Base-by-base conservation (phyloP, 768 basidiomycete species). In the Podaxis sp. region DNA sequence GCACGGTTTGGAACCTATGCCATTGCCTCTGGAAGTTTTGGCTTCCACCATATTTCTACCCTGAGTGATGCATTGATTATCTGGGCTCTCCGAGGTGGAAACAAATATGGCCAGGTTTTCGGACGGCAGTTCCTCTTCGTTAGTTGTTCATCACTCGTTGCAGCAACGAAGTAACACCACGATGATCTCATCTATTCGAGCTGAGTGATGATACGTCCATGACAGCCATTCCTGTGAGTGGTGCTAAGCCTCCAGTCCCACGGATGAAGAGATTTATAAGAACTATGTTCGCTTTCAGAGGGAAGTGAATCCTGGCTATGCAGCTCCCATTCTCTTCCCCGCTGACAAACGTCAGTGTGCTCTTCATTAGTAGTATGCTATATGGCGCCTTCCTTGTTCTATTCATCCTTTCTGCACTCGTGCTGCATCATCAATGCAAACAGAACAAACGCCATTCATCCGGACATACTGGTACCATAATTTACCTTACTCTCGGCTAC, bases 401-500 rank as follows among this genome's bases (percentile, higher is more conserved):
- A 26, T 60, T 60, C 49, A 28, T 51, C 7, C 58, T 51, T 11
- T 60, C 58, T 4, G 10, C 33, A 13, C 49, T 60, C 30, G 36
- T 60, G 2, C 49, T 60, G 17, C 58, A 60, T 11, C 49, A 40
- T 12, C 58, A 60, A 52, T 20, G 36, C 17, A 38, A 38, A 15
- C 20, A 38, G 5, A 40, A 24, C 38, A 40, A 38, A 22, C 5
- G 24, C 10, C 49, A 26, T 3, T 26, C 50, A 4, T 60, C 50
- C 5, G 44, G 44, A 17, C 44, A 10, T 10, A 10, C 20, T 46
- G 37, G 58, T 52, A 60, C 58, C 22, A 60, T 13, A 8, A 20
- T 60, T 3, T 60, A 60, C 49, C 50, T 60, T 3, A 38, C 58
- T 4, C 37, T 60, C 24, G 37, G 49, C 17, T 60, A 60, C 10